Percentiles rank a stretch among this genome's conserved stretches.
Evolutionary conservation across 164 flowering plant species (phyloP).

Genomic region (Piper longum): DNA sequence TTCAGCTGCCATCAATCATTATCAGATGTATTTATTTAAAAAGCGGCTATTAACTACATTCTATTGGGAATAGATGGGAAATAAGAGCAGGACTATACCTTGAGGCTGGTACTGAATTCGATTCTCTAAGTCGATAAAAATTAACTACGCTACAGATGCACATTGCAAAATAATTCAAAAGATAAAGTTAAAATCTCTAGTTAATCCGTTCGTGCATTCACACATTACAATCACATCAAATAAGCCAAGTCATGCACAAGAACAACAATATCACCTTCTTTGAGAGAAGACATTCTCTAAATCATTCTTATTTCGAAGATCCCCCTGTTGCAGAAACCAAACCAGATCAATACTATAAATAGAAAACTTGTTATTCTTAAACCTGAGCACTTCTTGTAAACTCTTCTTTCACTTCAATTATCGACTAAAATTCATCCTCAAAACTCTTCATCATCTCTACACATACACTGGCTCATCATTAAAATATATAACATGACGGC

Average conservation of each 20-base stretch:
- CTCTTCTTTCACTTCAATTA: not conserved
- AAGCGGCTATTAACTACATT: no score
- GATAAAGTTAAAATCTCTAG: no score
- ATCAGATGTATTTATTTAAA: slow-evolving; percentile 44
- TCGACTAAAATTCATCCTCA: not conserved
- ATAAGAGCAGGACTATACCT: no score
- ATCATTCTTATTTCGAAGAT: slow-evolving; percentile 69
- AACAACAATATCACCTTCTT: slow-evolving; percentile 22
- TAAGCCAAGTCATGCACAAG: not conserved
- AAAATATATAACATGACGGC: no score
- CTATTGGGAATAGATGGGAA: no score
- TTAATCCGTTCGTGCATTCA: not conserved
- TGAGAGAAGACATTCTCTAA: slow-evolving; percentile 65
- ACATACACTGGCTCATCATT: no score
- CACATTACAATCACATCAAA: not conserved
- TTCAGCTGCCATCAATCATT: slow-evolving; percentile 35
- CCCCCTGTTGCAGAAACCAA: slow-evolving; percentile 25
- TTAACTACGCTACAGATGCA: not conserved
- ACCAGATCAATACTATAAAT: not conserved
- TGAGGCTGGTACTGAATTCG: slow-evolving; percentile 27
- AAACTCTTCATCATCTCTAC: not conserved
- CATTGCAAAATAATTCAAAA: not conserved
- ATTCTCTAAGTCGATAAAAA: slow-evolving; percentile 29
- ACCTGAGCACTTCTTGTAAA: not conserved
- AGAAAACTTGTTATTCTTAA: not conserved